Conservation (phyloP, 495 filamentous ascomycete genomes). For the Talaromyces stipitatus region DNA sequence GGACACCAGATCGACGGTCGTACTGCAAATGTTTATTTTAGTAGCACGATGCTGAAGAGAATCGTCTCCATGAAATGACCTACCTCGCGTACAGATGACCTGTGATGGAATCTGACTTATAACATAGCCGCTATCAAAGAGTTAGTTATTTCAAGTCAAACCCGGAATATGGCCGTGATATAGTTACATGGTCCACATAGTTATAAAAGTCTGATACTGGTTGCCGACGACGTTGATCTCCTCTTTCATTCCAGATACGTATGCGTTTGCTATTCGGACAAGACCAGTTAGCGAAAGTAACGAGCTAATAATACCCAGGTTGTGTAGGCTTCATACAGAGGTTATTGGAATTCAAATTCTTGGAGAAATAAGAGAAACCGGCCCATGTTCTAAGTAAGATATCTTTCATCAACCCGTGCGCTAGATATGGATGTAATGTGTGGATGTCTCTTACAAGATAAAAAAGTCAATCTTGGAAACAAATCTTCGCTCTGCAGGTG, state of each 20-base stretch:
- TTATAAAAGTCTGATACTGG: constrained; percentile 19
- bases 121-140: not conserved
- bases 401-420: not conserved
- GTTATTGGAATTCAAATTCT: constrained; percentile 2
- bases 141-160: not conserved
- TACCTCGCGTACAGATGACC: constrained; percentile 1
- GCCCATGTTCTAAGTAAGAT: not conserved
- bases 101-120: constrained; percentile 3
- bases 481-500: not conserved
- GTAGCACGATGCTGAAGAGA: too few species aligned
- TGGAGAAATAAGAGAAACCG: not conserved
- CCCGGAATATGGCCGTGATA: not conserved
- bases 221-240: constrained; percentile 47
- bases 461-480: constrained; percentile 3
- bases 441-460: not conserved
- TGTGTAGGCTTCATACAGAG: not conserved
- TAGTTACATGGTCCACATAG: constrained; percentile 3
- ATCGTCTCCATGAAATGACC: not conserved
- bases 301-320: not conserved
- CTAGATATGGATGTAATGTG: not conserved
- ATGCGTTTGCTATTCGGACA: constrained; percentile 44
- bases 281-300: not conserved
- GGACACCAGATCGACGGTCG: not conserved
- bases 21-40: not conserved
- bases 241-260: constrained; percentile 56